These are phyloP conservation scores for Leccinum olivaceopallidum DNA, from an alignment of 768 basidiomycete species.

Conservation along the genomic window DNA sequence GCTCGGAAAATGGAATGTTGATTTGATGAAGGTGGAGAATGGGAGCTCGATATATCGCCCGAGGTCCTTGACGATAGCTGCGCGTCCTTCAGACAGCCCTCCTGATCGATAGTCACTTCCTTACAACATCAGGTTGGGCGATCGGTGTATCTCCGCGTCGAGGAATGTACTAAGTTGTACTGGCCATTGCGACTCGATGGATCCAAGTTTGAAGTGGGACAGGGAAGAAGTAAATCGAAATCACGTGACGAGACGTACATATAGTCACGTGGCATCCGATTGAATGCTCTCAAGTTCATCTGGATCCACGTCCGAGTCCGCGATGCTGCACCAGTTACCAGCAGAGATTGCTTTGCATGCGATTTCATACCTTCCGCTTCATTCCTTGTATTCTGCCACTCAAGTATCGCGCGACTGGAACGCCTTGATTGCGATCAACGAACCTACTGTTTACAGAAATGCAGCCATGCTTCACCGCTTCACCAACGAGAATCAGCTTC, in stretches of 20 bases:
- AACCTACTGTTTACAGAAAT: conserved; percentile 54
- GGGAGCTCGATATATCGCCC: neutral
- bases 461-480: conserved; percentile 56
- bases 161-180: no score
- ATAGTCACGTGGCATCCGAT: neutral
- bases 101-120: neutral
- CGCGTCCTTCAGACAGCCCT: neutral
- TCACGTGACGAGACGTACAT: neutral
- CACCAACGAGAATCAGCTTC: conserved; percentile 35
- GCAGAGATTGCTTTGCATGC: conserved; percentile 55
- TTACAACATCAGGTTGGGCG: neutral
- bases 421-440: conserved; percentile 46
- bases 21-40: neutral
- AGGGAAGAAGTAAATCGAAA: neutral
- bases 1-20: neutral
- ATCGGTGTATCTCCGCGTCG: no score
- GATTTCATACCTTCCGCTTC: conserved; percentile 50
- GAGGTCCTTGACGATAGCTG: neutral
- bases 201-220: no score
- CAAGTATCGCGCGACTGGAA: conserved; percentile 49
- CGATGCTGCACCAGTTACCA: conserved; percentile 49
- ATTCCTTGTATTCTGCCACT: conserved; percentile 38
- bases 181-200: no score
- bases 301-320: neutral
- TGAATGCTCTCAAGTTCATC: neutral